phyloP scores from a whole-genome alignment of 1,284 basidiomycete species.

The Rhodotorula sp. region DNA sequence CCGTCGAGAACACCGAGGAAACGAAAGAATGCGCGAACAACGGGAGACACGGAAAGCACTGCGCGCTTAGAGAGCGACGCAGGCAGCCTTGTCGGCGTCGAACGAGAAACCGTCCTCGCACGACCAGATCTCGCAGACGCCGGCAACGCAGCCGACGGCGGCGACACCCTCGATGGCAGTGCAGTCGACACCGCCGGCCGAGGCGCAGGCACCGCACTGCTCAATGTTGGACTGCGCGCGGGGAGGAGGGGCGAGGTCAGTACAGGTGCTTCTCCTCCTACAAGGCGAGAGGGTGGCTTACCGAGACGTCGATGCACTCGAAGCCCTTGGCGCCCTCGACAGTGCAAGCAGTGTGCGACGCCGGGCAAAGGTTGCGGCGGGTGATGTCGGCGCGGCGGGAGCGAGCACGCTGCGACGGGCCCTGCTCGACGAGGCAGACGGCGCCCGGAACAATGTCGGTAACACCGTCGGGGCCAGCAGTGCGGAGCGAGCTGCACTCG shows the following conservation, averaged over 20 bases:
- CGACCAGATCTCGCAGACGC: constrained; percentile 26
- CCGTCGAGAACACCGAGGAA: not conserved
- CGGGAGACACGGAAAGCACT: not conserved
- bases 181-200: constrained; percentile 35
- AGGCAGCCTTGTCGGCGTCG: constrained; percentile 7
- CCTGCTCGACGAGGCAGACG: not conserved
- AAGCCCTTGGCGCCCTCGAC: constrained; percentile 14
- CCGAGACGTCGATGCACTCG: constrained; percentile 34
- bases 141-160: constrained; percentile 19
- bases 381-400: constrained; percentile 10
- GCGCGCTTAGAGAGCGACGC: constrained; percentile 9
- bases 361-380: constrained; percentile 31
- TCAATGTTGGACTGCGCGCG: constrained; percentile 13
- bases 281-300: not conserved
- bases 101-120: constrained; percentile 21
- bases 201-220: constrained; percentile 21
- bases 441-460: not conserved
- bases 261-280: no score
- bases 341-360: constrained; percentile 29
- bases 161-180: constrained; percentile 32
- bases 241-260: no score
- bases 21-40: not conserved
- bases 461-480: not conserved
- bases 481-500: not conserved
- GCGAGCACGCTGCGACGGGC: constrained; percentile 6